phyloP scores from a whole-genome alignment of 2,329 filamentous ascomycete genomes.

The Cladophialophora bantiana region DNA sequence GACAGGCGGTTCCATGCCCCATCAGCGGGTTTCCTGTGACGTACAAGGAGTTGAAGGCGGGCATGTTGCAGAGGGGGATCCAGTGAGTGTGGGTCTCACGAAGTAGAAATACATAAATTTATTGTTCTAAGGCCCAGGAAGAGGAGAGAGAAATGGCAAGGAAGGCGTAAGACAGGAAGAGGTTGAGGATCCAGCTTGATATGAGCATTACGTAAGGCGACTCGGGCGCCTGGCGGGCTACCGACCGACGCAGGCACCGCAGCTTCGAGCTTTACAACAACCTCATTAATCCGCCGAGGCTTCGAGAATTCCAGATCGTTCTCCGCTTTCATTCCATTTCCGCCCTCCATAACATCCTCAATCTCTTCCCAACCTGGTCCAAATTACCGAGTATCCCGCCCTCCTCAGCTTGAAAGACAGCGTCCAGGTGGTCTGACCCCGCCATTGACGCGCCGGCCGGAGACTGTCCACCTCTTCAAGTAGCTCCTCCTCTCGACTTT shows the following conservation, averaged over 20 bases:
- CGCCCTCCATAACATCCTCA: neutral
- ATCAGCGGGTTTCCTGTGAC: constrained; percentile 14
- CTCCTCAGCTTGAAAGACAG: neutral
- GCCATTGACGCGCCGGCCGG: constrained; percentile 10
- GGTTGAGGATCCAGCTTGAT: neutral
- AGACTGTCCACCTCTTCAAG: neutral
- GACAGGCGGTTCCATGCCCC: neutral
- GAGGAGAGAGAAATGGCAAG: neutral
- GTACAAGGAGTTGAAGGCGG: constrained; percentile 11
- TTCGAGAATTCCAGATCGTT: neutral
- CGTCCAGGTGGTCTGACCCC: constrained; percentile 11
- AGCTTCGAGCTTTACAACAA: constrained; percentile 12
- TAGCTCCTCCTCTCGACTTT: neutral
- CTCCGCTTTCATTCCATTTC: neutral
- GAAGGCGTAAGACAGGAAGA: neutral
- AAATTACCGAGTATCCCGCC: neutral
- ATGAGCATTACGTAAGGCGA: neutral
- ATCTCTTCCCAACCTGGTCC: neutral
- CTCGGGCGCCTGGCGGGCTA: neutral
- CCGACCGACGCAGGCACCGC: constrained; percentile 15
- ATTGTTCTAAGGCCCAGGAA: neutral
- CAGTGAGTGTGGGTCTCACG: neutral
- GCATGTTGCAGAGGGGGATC: constrained; percentile 4
- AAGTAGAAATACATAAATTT: no score
- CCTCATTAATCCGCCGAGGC: neutral